phyloP scores from a whole-genome alignment of 2,329 filamentous ascomycete genomes.

The Chlorencoelia australis region DNA sequence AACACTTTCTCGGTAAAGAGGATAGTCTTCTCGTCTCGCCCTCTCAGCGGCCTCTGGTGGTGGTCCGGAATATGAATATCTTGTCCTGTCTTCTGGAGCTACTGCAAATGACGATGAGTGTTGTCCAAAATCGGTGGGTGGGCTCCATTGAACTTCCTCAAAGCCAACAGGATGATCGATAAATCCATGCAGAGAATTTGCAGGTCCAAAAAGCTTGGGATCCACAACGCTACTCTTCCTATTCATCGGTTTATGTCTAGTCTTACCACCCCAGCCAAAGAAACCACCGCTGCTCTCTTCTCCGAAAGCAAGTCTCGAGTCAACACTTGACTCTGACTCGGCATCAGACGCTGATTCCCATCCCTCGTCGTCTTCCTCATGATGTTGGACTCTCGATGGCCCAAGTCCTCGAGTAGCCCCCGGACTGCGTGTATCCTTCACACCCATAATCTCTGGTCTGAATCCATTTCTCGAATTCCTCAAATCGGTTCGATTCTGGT shows the following conservation, averaged over 20 bases:
- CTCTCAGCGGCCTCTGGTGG: background rate
- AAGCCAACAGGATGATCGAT: constrained; percentile 48
- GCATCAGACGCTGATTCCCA: constrained; percentile 51
- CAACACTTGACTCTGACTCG: constrained; percentile 39
- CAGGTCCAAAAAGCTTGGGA: constrained; percentile 47
- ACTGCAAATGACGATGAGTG: constrained; percentile 6
- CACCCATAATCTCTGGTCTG: constrained; percentile 10
- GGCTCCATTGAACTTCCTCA: constrained; percentile 30
- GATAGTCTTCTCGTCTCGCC: background rate
- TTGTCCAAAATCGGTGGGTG: constrained; percentile 23
- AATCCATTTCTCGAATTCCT: constrained; percentile 24
- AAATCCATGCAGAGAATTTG: constrained; percentile 49
- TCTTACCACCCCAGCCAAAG: constrained; percentile 24
- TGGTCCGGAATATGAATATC: background rate
- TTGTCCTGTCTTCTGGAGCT: constrained; percentile 1
- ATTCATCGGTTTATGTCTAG: constrained; percentile 21
- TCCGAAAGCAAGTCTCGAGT: constrained; percentile 53
- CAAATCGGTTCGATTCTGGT: constrained; percentile 28
- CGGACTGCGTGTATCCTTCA: constrained; percentile 7
- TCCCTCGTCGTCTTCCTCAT: constrained; percentile 37
- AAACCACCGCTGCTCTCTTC: constrained; percentile 27
- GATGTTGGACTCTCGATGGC: constrained; percentile 22
- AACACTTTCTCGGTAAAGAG: constrained; percentile 1
- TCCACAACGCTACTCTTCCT: constrained; percentile 44
- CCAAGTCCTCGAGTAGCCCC: constrained; percentile 19